Conservation (phyloP, 2,329 filamentous ascomycete genomes). For the Aspergillus aculeatus region DNA sequence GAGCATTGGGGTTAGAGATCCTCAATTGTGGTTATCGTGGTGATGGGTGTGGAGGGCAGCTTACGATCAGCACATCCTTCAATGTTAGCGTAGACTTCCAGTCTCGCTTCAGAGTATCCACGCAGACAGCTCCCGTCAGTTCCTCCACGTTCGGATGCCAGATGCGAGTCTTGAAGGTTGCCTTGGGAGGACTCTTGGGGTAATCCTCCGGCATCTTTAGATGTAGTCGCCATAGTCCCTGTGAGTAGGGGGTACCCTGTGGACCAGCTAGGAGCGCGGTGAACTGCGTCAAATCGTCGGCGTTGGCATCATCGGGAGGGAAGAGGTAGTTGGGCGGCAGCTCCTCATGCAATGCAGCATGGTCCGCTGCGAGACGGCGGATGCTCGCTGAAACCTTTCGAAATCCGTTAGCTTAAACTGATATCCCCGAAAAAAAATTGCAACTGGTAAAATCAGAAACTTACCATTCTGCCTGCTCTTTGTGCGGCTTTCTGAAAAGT, state of each 20-base stretch:
- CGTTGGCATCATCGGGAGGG: conserved; percentile 39
- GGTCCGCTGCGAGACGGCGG: conserved; percentile 60
- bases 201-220: conserved; percentile 61
- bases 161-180: conserved; percentile 59
- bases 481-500: not conserved
- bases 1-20: not conserved
- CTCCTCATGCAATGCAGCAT: conserved; percentile 55
- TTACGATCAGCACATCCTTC: conserved; percentile 55
- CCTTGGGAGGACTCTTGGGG: conserved; percentile 51
- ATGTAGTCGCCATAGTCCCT: conserved; percentile 60
- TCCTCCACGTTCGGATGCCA: conserved; percentile 67
- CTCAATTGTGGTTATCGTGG: too few species aligned
- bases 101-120: conserved; percentile 64
- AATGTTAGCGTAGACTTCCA: conserved; percentile 60
- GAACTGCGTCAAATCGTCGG: conserved; percentile 58
- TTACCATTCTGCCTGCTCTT: not conserved
- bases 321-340: conserved; percentile 64
- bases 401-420: not conserved
- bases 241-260: conserved; percentile 58
- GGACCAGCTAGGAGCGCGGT: conserved; percentile 60
- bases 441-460: not conserved
- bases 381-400: conserved; percentile 39
- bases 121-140: conserved; percentile 60
- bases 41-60: conserved; percentile 15
- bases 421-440: not conserved